Evolutionary conservation across 306 rosid genomes (phyloP).

Genomic region (Cucurbita pepo): DNA sequence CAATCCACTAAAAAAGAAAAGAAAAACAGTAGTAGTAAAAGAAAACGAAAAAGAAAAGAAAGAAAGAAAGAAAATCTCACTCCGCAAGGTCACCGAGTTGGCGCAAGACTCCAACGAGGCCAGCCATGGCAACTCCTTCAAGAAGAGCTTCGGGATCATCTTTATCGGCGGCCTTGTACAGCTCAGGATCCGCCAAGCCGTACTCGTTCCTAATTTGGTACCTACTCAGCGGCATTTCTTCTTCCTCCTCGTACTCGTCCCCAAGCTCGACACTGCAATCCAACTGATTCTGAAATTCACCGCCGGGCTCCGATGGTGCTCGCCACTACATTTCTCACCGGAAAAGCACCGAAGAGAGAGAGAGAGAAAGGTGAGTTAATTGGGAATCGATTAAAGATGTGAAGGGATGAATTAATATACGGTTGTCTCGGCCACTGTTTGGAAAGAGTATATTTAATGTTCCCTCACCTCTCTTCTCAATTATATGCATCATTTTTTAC

Average conservation of each 20-base stretch:
- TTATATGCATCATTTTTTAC: neutral
- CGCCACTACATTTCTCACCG: conserved; percentile 30
- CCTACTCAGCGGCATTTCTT: conserved; percentile 67
- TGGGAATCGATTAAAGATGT: neutral
- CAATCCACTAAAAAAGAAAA: neutral
- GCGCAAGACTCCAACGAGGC: conserved; percentile 81
- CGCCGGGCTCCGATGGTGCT: neutral
- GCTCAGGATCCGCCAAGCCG: conserved; percentile 77
- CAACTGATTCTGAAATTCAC: conserved; percentile 12
- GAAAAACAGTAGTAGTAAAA: neutral
- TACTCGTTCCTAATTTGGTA: conserved; percentile 57
- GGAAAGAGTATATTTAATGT: neutral
- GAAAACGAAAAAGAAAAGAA: neutral
- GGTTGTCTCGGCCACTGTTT: conserved; percentile 6
- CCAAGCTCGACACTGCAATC: neutral
- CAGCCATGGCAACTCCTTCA: conserved; percentile 81
- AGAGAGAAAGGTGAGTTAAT: neutral
- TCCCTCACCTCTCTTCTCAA: too few relatives aligned
- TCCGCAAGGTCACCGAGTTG: conserved; percentile 97
- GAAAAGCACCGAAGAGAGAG: neutral
- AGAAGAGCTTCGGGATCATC: conserved; percentile 87
- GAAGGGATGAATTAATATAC: conserved; percentile 21
- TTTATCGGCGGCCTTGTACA: conserved; percentile 53
- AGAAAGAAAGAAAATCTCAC: conserved; percentile 23
- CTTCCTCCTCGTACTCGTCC: neutral